Conservation (phyloP, 331 rosid species). For the Dryas integrifolia region DNA sequence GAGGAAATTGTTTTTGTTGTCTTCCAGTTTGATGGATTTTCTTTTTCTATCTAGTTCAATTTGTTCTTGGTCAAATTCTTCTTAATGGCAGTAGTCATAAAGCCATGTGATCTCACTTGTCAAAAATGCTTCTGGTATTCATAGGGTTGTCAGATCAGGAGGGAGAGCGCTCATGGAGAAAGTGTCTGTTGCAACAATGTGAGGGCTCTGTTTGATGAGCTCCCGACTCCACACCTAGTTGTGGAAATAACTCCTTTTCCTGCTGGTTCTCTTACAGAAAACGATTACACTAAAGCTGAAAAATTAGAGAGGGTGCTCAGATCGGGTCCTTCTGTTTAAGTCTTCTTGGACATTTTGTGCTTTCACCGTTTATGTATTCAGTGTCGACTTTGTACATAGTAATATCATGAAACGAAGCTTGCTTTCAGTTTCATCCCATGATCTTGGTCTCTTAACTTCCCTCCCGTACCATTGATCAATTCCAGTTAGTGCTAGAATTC, state of each 20-base stretch:
- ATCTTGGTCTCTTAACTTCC: background rate
- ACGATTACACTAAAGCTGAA: constrained; percentile 78
- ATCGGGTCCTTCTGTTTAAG: constrained; percentile 72
- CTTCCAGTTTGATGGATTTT: background rate
- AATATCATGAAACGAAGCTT: constrained; percentile 9
- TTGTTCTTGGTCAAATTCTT: background rate
- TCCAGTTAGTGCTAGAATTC: too few species aligned
- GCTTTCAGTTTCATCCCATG: background rate
- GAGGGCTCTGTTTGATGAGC: constrained; percentile 89
- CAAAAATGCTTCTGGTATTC: constrained; percentile 9
- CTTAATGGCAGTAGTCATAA: background rate
- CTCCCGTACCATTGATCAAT: background rate
- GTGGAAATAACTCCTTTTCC: constrained; percentile 87
- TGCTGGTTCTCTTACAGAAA: constrained; percentile 67
- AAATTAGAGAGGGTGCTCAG: constrained; percentile 79
- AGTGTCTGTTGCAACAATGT: constrained; percentile 91
- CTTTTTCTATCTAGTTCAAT: background rate
- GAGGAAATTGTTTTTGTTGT: background rate
- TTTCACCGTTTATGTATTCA: constrained; percentile 11
- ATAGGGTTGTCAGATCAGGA: constrained; percentile 87
- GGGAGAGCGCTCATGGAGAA: constrained; percentile 92
- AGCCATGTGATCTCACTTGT: background rate
- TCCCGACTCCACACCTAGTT: constrained; percentile 75
- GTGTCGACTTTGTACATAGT: constrained; percentile 29
- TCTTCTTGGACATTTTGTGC: background rate